phyloP scores from a whole-genome alignment of 352 stramenopile species.

The Globisporangium paroecandrum region DNA sequence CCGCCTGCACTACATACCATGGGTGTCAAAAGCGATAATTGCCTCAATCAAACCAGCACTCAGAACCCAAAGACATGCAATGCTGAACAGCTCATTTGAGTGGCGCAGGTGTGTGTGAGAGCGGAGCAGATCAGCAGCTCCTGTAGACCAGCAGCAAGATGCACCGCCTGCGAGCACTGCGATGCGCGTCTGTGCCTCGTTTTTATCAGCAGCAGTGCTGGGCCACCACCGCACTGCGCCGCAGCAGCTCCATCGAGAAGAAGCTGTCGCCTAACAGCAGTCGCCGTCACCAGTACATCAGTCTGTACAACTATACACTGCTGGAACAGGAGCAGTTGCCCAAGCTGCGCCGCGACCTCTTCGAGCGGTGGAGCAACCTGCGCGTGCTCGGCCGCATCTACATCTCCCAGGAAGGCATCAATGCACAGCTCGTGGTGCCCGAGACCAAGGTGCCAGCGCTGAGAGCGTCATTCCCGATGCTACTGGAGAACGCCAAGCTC shows the following conservation, averaged over 20 bases:
- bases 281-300: conserved; percentile 31
- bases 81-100: background rate
- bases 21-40: background rate
- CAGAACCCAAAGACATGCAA: conserved; percentile 11
- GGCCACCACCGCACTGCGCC: background rate
- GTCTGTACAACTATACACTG: conserved; percentile 45
- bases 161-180: conserved; percentile 2
- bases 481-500: conserved; percentile 8
- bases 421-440: conserved; percentile 93
- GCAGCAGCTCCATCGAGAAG: background rate
- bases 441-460: conserved; percentile 62
- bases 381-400: conserved; percentile 82
- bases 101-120: background rate
- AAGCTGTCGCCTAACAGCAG: background rate
- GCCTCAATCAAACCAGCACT: background rate
- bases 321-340: conserved; percentile 30
- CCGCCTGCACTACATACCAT: background rate
- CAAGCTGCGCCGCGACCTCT: conserved; percentile 30
- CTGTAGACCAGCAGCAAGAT: background rate
- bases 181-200: background rate
- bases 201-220: background rate
- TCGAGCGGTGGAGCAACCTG: conserved; percentile 40
- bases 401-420: conserved; percentile 91
- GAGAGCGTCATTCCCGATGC: conserved; percentile 26
- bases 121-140: background rate